Percentiles rank a stretch among this genome's conserved stretches.
Evolutionary conservation across 345 rosid species (phyloP).

Genomic region (Toxicodendron radicans): DNA sequence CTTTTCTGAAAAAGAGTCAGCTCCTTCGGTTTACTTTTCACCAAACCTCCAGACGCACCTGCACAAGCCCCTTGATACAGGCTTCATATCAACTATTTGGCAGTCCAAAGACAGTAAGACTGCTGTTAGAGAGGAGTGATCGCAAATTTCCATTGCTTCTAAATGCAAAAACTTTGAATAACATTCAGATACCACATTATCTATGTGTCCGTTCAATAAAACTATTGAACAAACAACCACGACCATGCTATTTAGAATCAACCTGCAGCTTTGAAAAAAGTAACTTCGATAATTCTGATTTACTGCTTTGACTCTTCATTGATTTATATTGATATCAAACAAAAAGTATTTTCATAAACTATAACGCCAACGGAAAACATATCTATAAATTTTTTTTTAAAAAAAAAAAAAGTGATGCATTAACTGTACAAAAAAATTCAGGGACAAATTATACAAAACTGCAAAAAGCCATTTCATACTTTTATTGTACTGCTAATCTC

Average conservation of each 20-base stretch:
- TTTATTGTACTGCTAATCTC: slow-evolving; percentile 74
- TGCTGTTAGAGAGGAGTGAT: too few species aligned
- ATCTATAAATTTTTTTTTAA: background rate
- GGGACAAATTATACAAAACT: slow-evolving; percentile 24
- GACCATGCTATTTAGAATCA: background rate
- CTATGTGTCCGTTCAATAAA: background rate
- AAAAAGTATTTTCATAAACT: background rate
- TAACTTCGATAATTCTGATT: background rate
- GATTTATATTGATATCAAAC: background rate
- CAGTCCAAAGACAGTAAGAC: too few species aligned
- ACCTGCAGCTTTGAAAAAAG: background rate
- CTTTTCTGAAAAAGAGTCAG: too few species aligned
- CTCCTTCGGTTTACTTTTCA: too few species aligned
- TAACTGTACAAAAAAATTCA: background rate
- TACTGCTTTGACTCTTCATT: background rate
- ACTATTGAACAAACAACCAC: background rate
- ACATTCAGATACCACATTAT: too few species aligned
- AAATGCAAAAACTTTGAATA: too few species aligned
- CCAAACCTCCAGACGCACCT: too few species aligned
- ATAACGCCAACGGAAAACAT: background rate
- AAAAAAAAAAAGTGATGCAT: background rate
- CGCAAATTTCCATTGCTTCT: too few species aligned
- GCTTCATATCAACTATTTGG: too few species aligned
- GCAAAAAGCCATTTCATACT: background rate
- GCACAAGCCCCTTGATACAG: too few species aligned